Conservation (phyloP, 495 filamentous ascomycete genomes). For the Parachaetomium inaequale region DNA sequence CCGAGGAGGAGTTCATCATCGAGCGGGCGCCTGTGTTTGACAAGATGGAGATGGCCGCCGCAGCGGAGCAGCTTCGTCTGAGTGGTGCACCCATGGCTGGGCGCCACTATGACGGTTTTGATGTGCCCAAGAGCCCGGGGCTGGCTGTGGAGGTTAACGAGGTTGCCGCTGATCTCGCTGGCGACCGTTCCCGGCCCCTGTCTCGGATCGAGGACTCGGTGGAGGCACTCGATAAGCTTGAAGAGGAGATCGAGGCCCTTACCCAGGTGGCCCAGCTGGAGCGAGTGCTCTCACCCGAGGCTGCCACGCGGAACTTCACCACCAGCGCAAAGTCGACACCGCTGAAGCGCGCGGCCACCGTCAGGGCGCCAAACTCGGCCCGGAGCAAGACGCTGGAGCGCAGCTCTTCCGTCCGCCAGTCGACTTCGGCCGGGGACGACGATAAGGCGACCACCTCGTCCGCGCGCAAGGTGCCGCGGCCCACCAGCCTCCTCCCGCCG, state of each 20-base stretch:
- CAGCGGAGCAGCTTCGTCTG: neutral
- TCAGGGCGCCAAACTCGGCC: slow-evolving; percentile 21
- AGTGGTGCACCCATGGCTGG: neutral
- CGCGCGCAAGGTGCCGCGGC: slow-evolving; percentile 31
- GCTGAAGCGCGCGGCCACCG: slow-evolving; percentile 21
- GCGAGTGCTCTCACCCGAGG: slow-evolving; percentile 36
- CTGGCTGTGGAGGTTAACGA: neutral
- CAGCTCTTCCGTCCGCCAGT: slow-evolving; percentile 33
- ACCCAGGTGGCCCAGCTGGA: slow-evolving; percentile 43
- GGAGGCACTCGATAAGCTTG: slow-evolving; percentile 63
- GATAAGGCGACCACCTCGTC: slow-evolving; percentile 28
- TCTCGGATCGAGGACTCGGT: slow-evolving; percentile 66
- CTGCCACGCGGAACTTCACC: neutral
- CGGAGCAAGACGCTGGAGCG: slow-evolving; percentile 28
- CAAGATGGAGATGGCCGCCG: neutral
- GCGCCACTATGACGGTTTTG: neutral
- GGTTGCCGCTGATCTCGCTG: neutral
- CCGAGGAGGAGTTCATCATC: slow-evolving; percentile 21
- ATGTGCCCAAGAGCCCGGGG: neutral
- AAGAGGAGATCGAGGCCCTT: slow-evolving; percentile 60
- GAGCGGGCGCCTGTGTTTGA: neutral
- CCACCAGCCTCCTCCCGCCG: slow-evolving; percentile 44
- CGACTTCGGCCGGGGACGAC: slow-evolving; percentile 31
- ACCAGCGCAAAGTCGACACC: slow-evolving; percentile 8
- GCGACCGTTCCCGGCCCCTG: slow-evolving; percentile 40